Base-by-base conservation (phyloP, 2,329 filamentous ascomycete genomes). In the Fusarium brachygibbosum region DNA sequence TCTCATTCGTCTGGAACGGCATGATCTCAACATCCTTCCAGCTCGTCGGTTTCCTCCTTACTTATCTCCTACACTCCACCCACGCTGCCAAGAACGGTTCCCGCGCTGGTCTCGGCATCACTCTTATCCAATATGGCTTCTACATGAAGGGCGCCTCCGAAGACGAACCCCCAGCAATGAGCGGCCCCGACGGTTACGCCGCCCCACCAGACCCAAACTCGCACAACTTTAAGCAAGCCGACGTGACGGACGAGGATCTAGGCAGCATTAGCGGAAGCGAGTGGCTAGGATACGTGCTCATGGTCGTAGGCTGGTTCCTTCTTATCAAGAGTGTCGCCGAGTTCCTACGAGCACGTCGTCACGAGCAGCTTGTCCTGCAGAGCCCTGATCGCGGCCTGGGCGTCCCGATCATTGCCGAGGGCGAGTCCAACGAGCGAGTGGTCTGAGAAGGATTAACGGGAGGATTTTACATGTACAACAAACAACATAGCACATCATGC, bases 21-120 rank as follows among this genome's bases (percentile, higher is more conserved):
- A 94, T 98, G 88, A 98, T 99, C 71, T 97, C 93, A 70, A 95
- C 97, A 87, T 97, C 94, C 42, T 98, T 99, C 85, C 93, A 97
- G 80, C 88, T 98, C 68, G 93, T 98, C 80, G 96, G 96, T 55
- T 99, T 99, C 86, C 89, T 99, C 31, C 91, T 99, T 75, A 98
- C 96, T 29, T 99, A 99, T 79, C 92, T 99, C 59, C 87, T 99
- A 5, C 96, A 99, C 85, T 98, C 96, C 31, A 97, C 95, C 10
- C 96, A 99, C 80, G 96, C 96, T 6, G 96, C 96, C 74, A 99
- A 99, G 83, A 97, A 99, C 78, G 96, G 96, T 50, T 97, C 94
- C 45, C 92, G 93, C 76, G 94, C 95, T 52, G 96, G 96, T 55
- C 90, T 99, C 51, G 96, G 96, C 65, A 93, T 99, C 73, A 98